phyloP scores from a whole-genome alignment of 2,329 filamentous ascomycete genomes.

The Colletotrichum sp. region DNA sequence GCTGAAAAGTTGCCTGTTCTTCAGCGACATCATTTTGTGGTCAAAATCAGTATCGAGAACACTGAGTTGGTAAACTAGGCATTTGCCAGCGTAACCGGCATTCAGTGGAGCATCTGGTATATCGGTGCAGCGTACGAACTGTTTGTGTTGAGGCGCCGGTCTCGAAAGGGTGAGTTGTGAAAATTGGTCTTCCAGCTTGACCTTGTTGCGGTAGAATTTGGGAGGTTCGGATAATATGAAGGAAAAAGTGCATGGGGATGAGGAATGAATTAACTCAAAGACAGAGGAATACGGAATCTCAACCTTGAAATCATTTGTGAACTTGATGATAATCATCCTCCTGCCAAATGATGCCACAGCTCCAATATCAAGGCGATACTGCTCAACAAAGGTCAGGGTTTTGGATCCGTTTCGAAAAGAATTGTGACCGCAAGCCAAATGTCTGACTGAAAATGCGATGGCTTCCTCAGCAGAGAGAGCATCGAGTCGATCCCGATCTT shows the following conservation, averaged over 20 bases:
- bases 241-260: slow-evolving; percentile 42
- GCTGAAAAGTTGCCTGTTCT: slow-evolving; percentile 25
- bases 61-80: slow-evolving; percentile 49
- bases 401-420: slow-evolving; percentile 36
- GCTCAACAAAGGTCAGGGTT: slow-evolving; percentile 49
- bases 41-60: slow-evolving; percentile 31
- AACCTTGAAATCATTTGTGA: slow-evolving; percentile 21
- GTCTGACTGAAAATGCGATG: slow-evolving; percentile 21
- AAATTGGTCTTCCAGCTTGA: neutral
- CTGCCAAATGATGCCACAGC: slow-evolving; percentile 48
- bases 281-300: slow-evolving; percentile 56
- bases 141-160: neutral
- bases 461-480: slow-evolving; percentile 23
- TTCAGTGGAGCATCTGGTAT: slow-evolving; percentile 34
- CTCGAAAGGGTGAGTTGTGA: neutral
- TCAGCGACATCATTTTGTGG: slow-evolving; percentile 16
- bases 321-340: slow-evolving; percentile 43
- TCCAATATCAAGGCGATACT: slow-evolving; percentile 37
- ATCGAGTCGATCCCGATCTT: slow-evolving; percentile 22
- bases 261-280: slow-evolving; percentile 47
- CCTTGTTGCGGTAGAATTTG: slow-evolving; percentile 44
- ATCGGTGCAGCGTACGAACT: neutral
- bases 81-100: slow-evolving; percentile 40
- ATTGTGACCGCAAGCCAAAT: slow-evolving; percentile 51
- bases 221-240: slow-evolving; percentile 59